Conservation (phyloP, 495 filamentous ascomycete species). For the Patellaria atrata region DNA sequence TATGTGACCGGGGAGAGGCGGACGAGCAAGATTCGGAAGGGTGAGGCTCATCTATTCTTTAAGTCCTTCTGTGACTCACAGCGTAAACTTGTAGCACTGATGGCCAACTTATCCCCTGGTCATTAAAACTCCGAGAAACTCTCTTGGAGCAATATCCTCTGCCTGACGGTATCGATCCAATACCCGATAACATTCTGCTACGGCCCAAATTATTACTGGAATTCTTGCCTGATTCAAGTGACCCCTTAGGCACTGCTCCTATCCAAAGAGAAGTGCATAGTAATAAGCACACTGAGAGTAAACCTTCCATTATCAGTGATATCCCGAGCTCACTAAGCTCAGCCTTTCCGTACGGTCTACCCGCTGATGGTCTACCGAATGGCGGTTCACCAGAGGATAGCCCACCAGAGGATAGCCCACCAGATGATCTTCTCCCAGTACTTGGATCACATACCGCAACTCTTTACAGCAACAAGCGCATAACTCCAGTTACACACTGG, state of each 20-base stretch:
- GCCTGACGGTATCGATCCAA: slow-evolving; percentile 45
- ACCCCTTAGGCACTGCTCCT: background rate
- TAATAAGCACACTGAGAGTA: too few relatives aligned
- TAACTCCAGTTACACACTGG: slow-evolving; percentile 69
- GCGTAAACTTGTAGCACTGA: slow-evolving; percentile 43
- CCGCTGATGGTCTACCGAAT: too few relatives aligned
- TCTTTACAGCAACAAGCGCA: slow-evolving; percentile 45
- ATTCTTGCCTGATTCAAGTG: slow-evolving; percentile 25
- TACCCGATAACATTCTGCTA: slow-evolving; percentile 61
- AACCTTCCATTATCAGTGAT: too few relatives aligned
- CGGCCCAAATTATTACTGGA: slow-evolving; percentile 67
- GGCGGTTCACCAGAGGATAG: slow-evolving; percentile 1
- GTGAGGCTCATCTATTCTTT: slow-evolving; percentile 33
- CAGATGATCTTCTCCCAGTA: slow-evolving; percentile 38
- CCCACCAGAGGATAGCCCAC: slow-evolving; percentile 20
- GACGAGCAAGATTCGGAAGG: slow-evolving; percentile 91
- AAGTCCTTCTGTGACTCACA: background rate
- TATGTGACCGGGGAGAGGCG: slow-evolving; percentile 65
- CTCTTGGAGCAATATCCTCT: slow-evolving; percentile 58
- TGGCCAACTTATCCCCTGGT: slow-evolving; percentile 70
- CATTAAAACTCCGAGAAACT: slow-evolving; percentile 43
- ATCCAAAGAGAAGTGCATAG: too few relatives aligned
- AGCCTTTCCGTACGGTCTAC: too few relatives aligned
- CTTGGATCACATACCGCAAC: slow-evolving; percentile 32
- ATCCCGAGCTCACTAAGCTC: too few relatives aligned